Base-by-base conservation (phyloP, 2,329 filamentous ascomycete genomes). In the Fusarium mexicanum region DNA sequence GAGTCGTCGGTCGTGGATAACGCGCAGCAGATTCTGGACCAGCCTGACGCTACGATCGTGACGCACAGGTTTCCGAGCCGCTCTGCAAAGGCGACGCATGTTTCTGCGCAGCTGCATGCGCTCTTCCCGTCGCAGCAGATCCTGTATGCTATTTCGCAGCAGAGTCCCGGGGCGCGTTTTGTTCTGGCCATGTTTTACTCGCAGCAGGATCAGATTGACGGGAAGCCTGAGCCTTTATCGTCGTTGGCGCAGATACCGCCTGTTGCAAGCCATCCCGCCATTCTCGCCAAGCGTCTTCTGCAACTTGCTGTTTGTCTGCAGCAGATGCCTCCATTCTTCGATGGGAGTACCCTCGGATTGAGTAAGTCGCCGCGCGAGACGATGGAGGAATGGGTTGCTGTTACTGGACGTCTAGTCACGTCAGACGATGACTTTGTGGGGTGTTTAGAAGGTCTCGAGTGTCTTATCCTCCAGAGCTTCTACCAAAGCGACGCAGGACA, bases 401-500 rank as follows among this genome's bases (percentile, higher is more conserved):
- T 80, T 0, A 78, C 84, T 4, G 75, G 77, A 6, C 80, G 81
- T 9, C 78, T 85, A 10, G 85, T 90, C 8, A 86, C 86, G 0
- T 84, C 83, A 8, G 85, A 89, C 43, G 87, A 90, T 50, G 85
- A 88, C 44, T 79, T 91, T 8, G 79, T 87, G 2, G 85, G 85
- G 29, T 87, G 84, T 7, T 75, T 86, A 3, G 88, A 90, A 75
- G 88, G 88, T 5, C 76, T 90, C 2, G 86, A 90, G 77, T 86
- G 86, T 58, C 79, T 91, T 1, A 76, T 86, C 29, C 77, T 91
- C 0, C 81, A 87, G 43, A 82, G 83, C 24, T 78, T 87, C 60
- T 88, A 86, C 73, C 86, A 89, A 60, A 82, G 83, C 43, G 89
- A 90, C 64, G 83, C 83, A 2, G 89, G 89, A 2, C 88, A 88